Base-by-base conservation (phyloP, 2,329 filamentous ascomycete genomes). In the Iodosphaeria phyllophila region DNA sequence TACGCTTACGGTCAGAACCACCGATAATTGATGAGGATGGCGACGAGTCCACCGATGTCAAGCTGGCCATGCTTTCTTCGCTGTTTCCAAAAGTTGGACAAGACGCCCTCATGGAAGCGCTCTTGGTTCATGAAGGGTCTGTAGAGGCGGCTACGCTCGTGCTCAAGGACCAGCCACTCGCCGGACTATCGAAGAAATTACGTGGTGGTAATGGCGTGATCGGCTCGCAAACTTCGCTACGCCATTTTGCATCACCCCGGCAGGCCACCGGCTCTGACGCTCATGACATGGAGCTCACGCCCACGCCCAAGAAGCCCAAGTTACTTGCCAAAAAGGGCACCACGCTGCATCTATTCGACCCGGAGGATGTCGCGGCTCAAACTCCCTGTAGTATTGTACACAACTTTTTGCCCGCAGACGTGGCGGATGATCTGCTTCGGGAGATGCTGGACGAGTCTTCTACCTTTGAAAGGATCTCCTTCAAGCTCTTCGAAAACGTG, bases 331-430 rank as follows among this genome's bases (percentile, higher is more conserved):
- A 67, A 39, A 91, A 75, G 42, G 86, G 84, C 8, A 68, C 70
- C 36, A 93, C 86, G 0, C 50, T 95, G 3, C 77, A 86, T 42
- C 57, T 95, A 0, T 95, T 77, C 47, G 70, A 78, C 20, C 78
- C 84, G 0, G 58, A 69, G 19, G 83, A 92, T 37, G 68, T 95
- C 22, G 75, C 79, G 24, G 60, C 66, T 13, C 66, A 92, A 41
- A 92, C 86, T 0, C 83, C 89, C 1, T 93, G 84, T 50, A 84
- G 79, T 8, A 77, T 95, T 35, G 71, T 93, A 28, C 83, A 92
- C 48, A 89, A 92, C 40, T 93, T 95, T 37, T 57, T 98, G 1
- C 71, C 80, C 0, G 16, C 58, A 0, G 56, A 72, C 2, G 60
- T 77, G 30, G 86, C 89, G 19, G 74, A 82, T 34, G 58, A 61